Conservation (phyloP, 164 flowering plant species). For the Piper longum region DNA sequence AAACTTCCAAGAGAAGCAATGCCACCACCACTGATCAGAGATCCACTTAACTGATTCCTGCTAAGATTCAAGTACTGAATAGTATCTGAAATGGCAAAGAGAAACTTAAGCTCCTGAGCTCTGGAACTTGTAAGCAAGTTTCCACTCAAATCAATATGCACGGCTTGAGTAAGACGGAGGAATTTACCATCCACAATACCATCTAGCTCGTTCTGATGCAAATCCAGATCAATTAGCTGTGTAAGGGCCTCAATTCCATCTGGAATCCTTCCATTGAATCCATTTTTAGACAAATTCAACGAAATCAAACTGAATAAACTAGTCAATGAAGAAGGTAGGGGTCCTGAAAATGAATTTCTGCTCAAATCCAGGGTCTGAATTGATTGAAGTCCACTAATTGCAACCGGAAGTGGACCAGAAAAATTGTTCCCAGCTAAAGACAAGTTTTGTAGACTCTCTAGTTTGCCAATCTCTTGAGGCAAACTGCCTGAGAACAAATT, state of each 20-base stretch:
- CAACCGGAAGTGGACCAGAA: slow-evolving; percentile 64
- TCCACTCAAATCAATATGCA: slow-evolving; percentile 73
- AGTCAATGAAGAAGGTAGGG: slow-evolving; percentile 47
- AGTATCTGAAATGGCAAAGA: slow-evolving; percentile 48
- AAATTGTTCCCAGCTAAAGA: slow-evolving; percentile 82
- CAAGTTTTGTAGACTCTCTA: slow-evolving; percentile 50
- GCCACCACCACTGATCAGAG: slow-evolving; percentile 28
- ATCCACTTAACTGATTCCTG: slow-evolving; percentile 26
- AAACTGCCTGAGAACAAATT: slow-evolving; percentile 54
- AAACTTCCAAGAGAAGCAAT: slow-evolving; percentile 29
- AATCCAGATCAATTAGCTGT: slow-evolving; percentile 56
- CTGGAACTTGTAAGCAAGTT: slow-evolving; percentile 45
- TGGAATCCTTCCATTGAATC: slow-evolving; percentile 44
- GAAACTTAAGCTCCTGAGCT: slow-evolving; percentile 31
- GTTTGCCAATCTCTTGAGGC: slow-evolving; percentile 50
- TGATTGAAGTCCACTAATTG: slow-evolving; percentile 48
- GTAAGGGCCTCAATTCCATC: slow-evolving; percentile 50
- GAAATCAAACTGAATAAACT: slow-evolving; percentile 35
- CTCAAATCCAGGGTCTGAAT: slow-evolving; percentile 67
- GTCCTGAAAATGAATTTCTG: slow-evolving; percentile 67
- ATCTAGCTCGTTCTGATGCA: slow-evolving; percentile 65
- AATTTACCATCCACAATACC: slow-evolving; percentile 56
- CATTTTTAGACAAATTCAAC: slow-evolving; percentile 70
- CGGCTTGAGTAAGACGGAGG: slow-evolving; percentile 44
- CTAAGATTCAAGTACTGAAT: slow-evolving; percentile 60